Evolutionary conservation across 345 rosid species (phyloP).

Genomic region (Syzygium jambos): DNA sequence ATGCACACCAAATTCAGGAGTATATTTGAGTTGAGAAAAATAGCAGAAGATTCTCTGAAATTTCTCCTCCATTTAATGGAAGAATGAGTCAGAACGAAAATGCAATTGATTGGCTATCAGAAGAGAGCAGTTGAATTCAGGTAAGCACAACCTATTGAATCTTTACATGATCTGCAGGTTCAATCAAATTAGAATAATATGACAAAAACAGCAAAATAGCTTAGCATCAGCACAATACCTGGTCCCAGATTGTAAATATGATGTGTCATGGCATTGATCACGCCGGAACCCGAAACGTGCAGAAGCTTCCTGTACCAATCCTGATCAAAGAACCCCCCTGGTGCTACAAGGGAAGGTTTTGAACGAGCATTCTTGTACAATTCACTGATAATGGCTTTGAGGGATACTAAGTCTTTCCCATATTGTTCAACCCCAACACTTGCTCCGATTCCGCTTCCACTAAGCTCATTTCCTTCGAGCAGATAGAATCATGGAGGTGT

Average conservation of each 20-base stretch:
- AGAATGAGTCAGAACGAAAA: background rate
- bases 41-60: background rate
- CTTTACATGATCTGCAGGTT: background rate
- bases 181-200: background rate
- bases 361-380: conserved; percentile 37
- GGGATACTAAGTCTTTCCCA: conserved; percentile 65
- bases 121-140: background rate
- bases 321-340: conserved; percentile 87
- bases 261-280: conserved; percentile 62
- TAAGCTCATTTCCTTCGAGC: conserved; percentile 78
- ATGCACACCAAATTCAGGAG: background rate
- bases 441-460: conserved; percentile 87
- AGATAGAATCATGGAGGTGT: background rate
- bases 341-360: conserved; percentile 70
- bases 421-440: conserved; percentile 72
- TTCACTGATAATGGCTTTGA: conserved; percentile 46
- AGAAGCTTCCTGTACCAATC: conserved; percentile 73
- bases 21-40: background rate
- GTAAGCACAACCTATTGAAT: background rate
- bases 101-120: background rate
- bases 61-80: background rate
- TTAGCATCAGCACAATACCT: conserved; percentile 31
- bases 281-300: conserved; percentile 57
- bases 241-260: conserved; percentile 96
- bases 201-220: background rate